Percentiles rank a stretch among this genome's conserved stretches.
phyloP scores from a whole-genome alignment of 1,284 basidiomycete genomes.

The Cronartium quercuum region DNA sequence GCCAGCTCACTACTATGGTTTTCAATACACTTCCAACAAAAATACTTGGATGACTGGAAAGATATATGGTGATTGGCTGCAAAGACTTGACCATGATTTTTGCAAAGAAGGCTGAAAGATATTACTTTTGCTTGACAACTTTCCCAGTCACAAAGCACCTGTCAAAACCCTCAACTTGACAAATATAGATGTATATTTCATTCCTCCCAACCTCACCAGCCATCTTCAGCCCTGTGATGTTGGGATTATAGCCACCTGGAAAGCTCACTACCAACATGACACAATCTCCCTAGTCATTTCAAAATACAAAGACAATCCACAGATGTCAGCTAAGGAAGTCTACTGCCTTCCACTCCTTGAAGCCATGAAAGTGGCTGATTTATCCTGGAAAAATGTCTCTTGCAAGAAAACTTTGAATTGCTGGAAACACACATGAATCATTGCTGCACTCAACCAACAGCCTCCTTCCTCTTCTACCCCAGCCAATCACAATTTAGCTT shows the following conservation, averaged over 20 bases:
- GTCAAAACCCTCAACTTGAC: no score
- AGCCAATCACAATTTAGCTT: neutral
- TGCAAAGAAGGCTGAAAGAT: neutral
- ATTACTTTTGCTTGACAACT: neutral
- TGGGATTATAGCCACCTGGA: neutral
- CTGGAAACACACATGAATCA: no score
- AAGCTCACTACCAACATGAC: neutral
- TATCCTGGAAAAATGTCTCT: no score
- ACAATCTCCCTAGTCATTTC: neutral
- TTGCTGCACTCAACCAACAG: no score
- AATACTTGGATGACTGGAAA: neutral
- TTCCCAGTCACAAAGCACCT: no score
- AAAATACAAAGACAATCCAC: neutral
- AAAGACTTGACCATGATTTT: neutral
- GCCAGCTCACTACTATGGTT: neutral
- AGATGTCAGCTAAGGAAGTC: neutral
- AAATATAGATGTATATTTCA: no score
- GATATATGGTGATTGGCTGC: neutral
- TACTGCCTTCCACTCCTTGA: neutral
- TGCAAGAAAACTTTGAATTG: no score
- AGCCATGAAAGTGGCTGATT: neutral
- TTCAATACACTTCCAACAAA: neutral
- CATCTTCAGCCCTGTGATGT: neutral
- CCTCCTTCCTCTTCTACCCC: neutral
- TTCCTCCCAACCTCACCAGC: neutral